These are phyloP conservation scores for Huntiella abstrusa DNA, from an alignment of 2,329 filamentous ascomycete species.

Conservation along the genomic window DNA sequence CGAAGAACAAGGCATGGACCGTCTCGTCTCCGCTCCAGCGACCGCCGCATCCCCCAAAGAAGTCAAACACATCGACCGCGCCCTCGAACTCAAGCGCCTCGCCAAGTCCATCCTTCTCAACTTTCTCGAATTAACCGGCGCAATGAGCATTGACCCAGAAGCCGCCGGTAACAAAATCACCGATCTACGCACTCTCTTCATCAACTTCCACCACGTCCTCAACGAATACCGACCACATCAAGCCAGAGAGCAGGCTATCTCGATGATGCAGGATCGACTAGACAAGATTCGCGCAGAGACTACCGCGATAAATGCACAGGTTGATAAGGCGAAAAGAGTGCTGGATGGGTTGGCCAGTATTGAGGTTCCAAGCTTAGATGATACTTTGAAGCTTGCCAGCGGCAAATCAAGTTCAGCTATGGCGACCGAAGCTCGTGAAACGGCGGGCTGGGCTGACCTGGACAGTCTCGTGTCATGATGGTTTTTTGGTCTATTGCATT, in stretches of 20 bases:
- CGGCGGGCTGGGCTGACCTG: background rate
- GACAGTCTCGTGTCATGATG: conserved; percentile 4
- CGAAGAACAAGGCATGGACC: conserved; percentile 50
- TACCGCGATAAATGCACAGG: conserved; percentile 43
- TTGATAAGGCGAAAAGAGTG: conserved; percentile 53
- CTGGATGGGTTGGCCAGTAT: conserved; percentile 48
- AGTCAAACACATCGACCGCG: conserved; percentile 40
- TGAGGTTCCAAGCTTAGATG: conserved; percentile 15
- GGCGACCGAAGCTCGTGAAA: background rate
- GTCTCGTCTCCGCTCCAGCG: conserved; percentile 33
- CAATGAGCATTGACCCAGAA: conserved; percentile 47
- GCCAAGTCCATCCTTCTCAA: conserved; percentile 74
- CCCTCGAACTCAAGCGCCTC: conserved; percentile 53
- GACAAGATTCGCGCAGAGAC: conserved; percentile 57
- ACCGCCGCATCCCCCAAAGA: conserved; percentile 23
- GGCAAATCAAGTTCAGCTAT: background rate
- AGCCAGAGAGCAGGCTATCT: conserved; percentile 69
- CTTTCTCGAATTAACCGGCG: conserved; percentile 67
- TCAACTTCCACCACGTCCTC: conserved; percentile 82
- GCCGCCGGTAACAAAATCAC: conserved; percentile 50
- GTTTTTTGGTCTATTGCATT: background rate
- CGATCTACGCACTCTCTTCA: conserved; percentile 63
- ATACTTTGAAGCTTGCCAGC: background rate
- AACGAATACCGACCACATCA: conserved; percentile 93
- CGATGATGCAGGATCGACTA: conserved; percentile 73